phyloP scores from a whole-genome alignment of 108 stramenopile species.

The Pseudonitzschia pungens region DNA sequence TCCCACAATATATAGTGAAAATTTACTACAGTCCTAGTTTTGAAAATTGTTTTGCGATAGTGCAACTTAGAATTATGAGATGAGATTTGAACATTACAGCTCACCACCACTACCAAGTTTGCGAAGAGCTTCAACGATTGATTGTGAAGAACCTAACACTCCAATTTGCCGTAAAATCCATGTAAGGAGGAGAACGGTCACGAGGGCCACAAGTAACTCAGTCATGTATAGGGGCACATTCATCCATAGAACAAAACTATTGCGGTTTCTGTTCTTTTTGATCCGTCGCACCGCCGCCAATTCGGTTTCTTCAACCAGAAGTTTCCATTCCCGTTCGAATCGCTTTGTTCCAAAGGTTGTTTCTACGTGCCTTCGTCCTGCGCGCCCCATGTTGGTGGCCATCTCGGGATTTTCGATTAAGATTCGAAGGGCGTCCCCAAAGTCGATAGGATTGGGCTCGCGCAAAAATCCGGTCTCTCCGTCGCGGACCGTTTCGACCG shows the following conservation, averaged over 20 bases:
- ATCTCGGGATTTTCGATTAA: slow-evolving; percentile 46
- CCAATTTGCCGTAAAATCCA: slow-evolving; percentile 15
- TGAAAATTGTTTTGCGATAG: too few relatives aligned
- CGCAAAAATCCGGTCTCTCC: slow-evolving; percentile 88
- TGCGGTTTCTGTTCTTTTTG: slow-evolving; percentile 3
- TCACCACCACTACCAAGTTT: slow-evolving; percentile 12
- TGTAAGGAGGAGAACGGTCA: slow-evolving; percentile 21
- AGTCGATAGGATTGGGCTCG: slow-evolving; percentile 56
- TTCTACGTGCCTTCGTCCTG: slow-evolving; percentile 62
- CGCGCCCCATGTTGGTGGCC: slow-evolving; percentile 59
- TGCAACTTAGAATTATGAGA: too few relatives aligned
- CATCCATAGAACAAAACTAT: slow-evolving; percentile 16
- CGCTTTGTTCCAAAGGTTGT: slow-evolving; percentile 63
- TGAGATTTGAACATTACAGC: too few relatives aligned
- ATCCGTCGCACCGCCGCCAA: slow-evolving; percentile 33
- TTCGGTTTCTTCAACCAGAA: slow-evolving; percentile 47
- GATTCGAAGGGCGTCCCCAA: slow-evolving; percentile 65
- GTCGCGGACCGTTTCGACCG: slow-evolving; percentile 89
- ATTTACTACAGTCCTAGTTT: too few relatives aligned
- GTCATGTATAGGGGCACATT: slow-evolving; percentile 16
- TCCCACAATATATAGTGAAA: too few relatives aligned
- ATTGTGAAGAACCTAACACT: slow-evolving; percentile 11
- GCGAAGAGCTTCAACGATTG: slow-evolving; percentile 22
- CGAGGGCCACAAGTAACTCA: slow-evolving; percentile 23
- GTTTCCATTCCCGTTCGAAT: slow-evolving; percentile 65